Evolutionary conservation across 2,329 filamentous ascomycete genomes (phyloP), one percentile per base, ranked within the genome.

Genomic region (Penicillium sp.): DNA sequence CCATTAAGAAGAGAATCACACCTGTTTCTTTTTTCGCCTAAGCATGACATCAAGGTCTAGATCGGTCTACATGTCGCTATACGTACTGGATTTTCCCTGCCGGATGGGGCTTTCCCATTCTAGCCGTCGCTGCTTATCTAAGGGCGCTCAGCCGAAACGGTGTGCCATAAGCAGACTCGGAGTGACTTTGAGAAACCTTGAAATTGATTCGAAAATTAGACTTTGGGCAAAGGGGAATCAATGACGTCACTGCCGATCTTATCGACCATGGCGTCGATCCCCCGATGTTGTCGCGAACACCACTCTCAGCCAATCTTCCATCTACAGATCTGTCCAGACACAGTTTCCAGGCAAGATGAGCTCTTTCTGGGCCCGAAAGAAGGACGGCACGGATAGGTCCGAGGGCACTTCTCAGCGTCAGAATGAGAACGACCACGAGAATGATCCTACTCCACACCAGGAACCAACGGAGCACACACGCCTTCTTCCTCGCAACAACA

Each of bases 381-480:
- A 51, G 26, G 29, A 53, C n/a, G 38, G 53, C 15, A 29, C 49
- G 6, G 51, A 46, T 12, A 47, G 46, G 4, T n/a, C 43, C 9
- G 48, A 46, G 41, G 45, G 9, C 13, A 33, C 48, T 16, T 39
- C 29, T 9, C 24, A 23, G 9, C 29, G 2, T 2, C 45, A 45
- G 13, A 36, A 50, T 38, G 44, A 49, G 36, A 46, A 51, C 18
- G 33, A 52, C 8, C 6, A 39, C n/a, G 44, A 42, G 9, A 28
- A 49, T 49, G 49, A 24, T 3, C 29, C 45, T n/a, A 18, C 55
- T 15, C 26, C 3, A 51, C 54, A 44, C 31, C 38, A 49, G 10
- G 56, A 61, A 64, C 74, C 60, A 60, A 66, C 61, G 47, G 53
- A 48, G 65, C 73, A 50, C 24, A 56, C 58, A 10, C 53, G 56